A percentile compares a stretch with the other conserved stretches of the same genome.
Evolutionary conservation across 352 stramenopile genomes (phyloP).

Genomic region (Globisporangium rhizosaccharum): DNA sequence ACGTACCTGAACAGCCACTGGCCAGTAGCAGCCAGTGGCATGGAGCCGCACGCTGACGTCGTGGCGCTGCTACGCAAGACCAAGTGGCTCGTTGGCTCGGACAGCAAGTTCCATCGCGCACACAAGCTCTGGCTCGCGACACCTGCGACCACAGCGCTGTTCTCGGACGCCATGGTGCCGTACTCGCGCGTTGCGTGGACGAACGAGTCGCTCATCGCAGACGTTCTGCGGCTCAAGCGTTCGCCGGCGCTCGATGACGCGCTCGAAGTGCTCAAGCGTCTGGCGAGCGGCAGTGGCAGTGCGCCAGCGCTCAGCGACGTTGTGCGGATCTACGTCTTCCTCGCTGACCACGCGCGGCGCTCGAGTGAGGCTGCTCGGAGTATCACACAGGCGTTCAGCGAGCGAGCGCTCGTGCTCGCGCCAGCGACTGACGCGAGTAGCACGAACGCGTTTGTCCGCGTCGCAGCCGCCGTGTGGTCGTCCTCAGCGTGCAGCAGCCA

Average conservation of each 20-base stretch:
- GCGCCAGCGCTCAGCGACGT: conserved; percentile 8
- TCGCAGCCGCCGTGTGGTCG: conserved; percentile 39
- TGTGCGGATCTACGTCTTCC: conserved; percentile 30
- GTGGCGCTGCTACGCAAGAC: conserved; percentile 9
- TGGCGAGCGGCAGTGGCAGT: not conserved
- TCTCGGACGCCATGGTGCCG: conserved; percentile 40
- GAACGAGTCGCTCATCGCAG: conserved; percentile 24
- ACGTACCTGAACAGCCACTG: conserved; percentile 40
- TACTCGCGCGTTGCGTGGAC: conserved; percentile 35
- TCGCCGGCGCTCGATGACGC: conserved; percentile 33
- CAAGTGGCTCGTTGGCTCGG: conserved; percentile 38
- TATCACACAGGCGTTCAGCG: conserved; percentile 23
- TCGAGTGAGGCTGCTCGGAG: conserved; percentile 2
- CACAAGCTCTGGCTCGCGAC: conserved; percentile 43
- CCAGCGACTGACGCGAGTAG: not conserved
- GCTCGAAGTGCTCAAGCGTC: conserved; percentile 30
- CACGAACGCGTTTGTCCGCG: conserved; percentile 16
- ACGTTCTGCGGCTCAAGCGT: conserved; percentile 41
- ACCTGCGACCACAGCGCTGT: conserved; percentile 27
- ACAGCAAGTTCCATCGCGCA: conserved; percentile 26
- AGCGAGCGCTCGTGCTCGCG: conserved; percentile 24
- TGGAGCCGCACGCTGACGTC: not conserved
- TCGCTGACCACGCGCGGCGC: conserved; percentile 25
- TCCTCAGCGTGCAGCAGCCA: conserved; percentile 24
- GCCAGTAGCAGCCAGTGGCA: conserved; percentile 4